A percentile compares a stretch with the other conserved stretches of the same genome.
Evolutionary conservation across 1,284 basidiomycete species (phyloP).

Genomic region (Microbotryum intermedium): DNA sequence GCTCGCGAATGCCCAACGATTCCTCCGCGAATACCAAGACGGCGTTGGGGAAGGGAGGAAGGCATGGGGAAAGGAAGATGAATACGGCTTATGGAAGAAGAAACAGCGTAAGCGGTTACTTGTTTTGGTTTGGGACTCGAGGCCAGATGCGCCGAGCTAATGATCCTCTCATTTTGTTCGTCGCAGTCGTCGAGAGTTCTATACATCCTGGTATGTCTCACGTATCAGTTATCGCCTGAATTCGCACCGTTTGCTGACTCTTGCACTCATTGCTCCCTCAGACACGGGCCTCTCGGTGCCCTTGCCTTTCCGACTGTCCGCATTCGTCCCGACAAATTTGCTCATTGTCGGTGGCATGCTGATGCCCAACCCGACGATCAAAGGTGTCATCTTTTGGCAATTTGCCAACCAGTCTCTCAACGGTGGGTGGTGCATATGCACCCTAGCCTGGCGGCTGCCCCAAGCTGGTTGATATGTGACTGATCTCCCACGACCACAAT

Average conservation of each 20-base stretch:
- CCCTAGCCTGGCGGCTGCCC: not conserved
- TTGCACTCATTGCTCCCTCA: conserved; percentile 6
- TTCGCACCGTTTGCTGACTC: not conserved
- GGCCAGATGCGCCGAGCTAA: not conserved
- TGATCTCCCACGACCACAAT: not conserved
- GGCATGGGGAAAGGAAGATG: conserved; percentile 37
- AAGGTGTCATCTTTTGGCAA: conserved; percentile 46
- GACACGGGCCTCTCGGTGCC: conserved; percentile 45
- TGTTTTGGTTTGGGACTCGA: not conserved
- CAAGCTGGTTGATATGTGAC: not conserved
- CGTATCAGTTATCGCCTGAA: not conserved
- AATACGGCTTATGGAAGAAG: conserved; percentile 40
- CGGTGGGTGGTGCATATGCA: conserved; percentile 8
- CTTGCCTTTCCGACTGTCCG: conserved; percentile 47
- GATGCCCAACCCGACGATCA: conserved; percentile 31
- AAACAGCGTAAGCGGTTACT: conserved; percentile 41
- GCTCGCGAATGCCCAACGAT: conserved; percentile 39
- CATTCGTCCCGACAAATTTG: conserved; percentile 50
- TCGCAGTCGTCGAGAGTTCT: conserved; percentile 34
- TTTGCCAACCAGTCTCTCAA: conserved; percentile 49
- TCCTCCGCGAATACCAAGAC: conserved; percentile 35
- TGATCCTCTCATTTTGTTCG: too few relatives aligned
- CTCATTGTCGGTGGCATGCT: conserved; percentile 41
- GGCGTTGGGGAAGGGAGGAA: conserved; percentile 38
- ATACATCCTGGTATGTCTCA: conserved; percentile 29